A percentile compares a stretch with the other conserved stretches of the same genome.
Evolutionary conservation across 495 filamentous ascomycete genomes (phyloP).

Genomic region (Neurospora pannonica): DNA sequence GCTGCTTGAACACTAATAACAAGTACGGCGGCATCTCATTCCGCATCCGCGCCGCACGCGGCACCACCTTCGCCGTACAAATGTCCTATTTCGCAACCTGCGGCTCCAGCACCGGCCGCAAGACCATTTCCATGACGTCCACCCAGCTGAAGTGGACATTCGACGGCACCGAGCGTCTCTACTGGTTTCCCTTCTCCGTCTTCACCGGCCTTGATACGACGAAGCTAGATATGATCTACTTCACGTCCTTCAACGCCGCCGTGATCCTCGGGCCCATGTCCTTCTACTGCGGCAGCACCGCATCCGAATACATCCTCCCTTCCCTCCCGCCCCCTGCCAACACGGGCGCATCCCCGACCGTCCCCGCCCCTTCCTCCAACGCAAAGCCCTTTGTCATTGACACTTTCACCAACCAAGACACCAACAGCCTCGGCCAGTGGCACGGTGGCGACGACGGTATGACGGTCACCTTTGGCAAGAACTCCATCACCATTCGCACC

Average conservation of each 20-base stretch:
- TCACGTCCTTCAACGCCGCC: conserved; percentile 35
- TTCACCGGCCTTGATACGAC: conserved; percentile 42
- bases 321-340: conserved; percentile 18
- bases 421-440: conserved; percentile 60
- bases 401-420: conserved; percentile 44
- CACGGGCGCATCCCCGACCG: conserved; percentile 24
- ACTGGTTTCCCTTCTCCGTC: conserved; percentile 47
- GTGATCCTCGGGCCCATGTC: conserved; percentile 48
- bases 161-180: conserved; percentile 50
- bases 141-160: conserved; percentile 50
- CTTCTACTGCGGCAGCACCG: conserved; percentile 48
- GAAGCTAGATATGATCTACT: conserved; percentile 43
- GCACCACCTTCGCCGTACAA: conserved; percentile 46
- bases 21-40: conserved; percentile 51
- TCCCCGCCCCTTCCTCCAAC: conserved; percentile 38
- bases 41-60: conserved; percentile 44
- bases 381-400: conserved; percentile 56
- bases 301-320: conserved; percentile 40
- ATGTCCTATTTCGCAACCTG: conserved; percentile 36
- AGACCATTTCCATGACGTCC: conserved; percentile 30
- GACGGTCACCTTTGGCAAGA: conserved; percentile 37
- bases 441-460: conserved; percentile 55
- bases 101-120: conserved; percentile 28
- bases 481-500: conserved; percentile 49
- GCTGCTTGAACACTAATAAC: conserved; percentile 42